These are phyloP conservation scores for Cucurbita argyrosperma DNA, from an alignment of 306 rosid genomes.

Conservation along the genomic window DNA sequence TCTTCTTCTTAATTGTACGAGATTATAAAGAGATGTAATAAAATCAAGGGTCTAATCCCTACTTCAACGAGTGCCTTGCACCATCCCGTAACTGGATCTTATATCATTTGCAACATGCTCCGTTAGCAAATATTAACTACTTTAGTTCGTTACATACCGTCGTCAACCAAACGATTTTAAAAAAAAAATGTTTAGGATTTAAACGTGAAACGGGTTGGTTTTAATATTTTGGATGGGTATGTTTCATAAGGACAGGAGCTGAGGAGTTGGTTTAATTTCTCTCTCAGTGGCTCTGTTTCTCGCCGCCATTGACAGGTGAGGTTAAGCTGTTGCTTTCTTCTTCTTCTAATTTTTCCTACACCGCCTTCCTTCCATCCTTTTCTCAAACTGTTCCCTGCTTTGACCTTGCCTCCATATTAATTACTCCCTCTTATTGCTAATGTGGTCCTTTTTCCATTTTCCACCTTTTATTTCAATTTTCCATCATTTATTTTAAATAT, in stretches of 20 bases:
- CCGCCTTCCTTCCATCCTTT: background rate
- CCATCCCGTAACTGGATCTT: too few relatives aligned
- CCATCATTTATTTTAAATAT: too few relatives aligned
- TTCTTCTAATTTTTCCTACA: background rate
- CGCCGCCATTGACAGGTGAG: constrained; percentile 1
- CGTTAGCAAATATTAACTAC: too few relatives aligned
- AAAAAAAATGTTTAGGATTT: too few relatives aligned
- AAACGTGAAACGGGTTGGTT: background rate
- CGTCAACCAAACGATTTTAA: too few relatives aligned
- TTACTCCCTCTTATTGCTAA: background rate
- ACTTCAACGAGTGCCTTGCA: too few relatives aligned
- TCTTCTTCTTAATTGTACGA: too few relatives aligned
- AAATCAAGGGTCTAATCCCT: too few relatives aligned
- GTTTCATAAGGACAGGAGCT: background rate
- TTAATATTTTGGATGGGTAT: background rate
- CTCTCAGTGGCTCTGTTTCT: background rate
- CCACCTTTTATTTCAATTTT: too few relatives aligned
- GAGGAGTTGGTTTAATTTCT: background rate
- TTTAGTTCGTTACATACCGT: too few relatives aligned
- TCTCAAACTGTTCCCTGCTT: background rate
- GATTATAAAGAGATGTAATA: too few relatives aligned
- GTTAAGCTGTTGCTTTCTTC: constrained; percentile 3
- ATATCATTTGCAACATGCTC: too few relatives aligned
- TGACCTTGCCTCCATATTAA: background rate
- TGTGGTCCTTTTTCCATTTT: background rate